Percentiles rank a stretch among this genome's conserved stretches.
phyloP scores from a whole-genome alignment of 805 yeast genomes.

The Candida berthetii region DNA sequence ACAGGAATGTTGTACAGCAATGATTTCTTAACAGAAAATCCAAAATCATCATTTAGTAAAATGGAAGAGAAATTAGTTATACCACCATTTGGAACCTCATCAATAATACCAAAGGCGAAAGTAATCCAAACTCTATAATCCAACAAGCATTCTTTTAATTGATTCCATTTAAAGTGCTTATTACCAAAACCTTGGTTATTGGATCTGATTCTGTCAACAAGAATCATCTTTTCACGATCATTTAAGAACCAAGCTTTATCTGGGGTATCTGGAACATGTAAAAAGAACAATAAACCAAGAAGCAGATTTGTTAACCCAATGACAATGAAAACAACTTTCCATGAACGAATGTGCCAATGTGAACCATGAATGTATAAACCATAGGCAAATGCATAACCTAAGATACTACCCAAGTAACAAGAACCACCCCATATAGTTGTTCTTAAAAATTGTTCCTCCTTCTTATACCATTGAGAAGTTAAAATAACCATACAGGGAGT shows the following conservation, averaged over 20 bases:
- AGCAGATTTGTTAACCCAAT: constrained; percentile 54
- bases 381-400: constrained; percentile 51
- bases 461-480: constrained; percentile 54
- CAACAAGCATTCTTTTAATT: constrained; percentile 41
- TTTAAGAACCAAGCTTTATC: constrained; percentile 38
- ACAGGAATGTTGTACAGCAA: constrained; percentile 31
- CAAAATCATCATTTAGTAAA: constrained; percentile 17
- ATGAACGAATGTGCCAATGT: constrained; percentile 38
- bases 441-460: constrained; percentile 36
- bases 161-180: constrained; percentile 45
- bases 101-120: constrained; percentile 32
- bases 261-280: constrained; percentile 55
- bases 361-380: constrained; percentile 35
- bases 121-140: constrained; percentile 47
- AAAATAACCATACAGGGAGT: constrained; percentile 53
- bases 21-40: constrained; percentile 21
- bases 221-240: constrained; percentile 38
- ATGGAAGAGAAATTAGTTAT: constrained; percentile 19
- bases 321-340: constrained; percentile 57
- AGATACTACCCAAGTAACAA: constrained; percentile 39
- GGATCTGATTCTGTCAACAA: constrained; percentile 45
- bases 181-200: constrained; percentile 58
- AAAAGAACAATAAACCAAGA: constrained; percentile 37
- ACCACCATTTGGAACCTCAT: constrained; percentile 50
- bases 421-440: constrained; percentile 37